Evolutionary conservation across 345 rosid species (phyloP), one percentile per base, ranked within the genome.

Genomic region (Syzygium aqueum): DNA sequence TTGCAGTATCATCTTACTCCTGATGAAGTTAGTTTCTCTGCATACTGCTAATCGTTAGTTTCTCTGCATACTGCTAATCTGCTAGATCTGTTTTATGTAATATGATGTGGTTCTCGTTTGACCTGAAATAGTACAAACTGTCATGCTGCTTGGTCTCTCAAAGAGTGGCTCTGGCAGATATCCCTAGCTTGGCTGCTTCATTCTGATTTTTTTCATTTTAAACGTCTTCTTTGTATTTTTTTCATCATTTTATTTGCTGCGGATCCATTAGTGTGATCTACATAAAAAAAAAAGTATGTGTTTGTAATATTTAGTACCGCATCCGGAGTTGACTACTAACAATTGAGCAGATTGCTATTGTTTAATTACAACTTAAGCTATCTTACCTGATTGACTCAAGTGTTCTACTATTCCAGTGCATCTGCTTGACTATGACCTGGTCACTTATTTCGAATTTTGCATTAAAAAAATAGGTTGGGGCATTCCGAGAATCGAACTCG

Each of bases 401-500:
- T 56, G n/a, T 27, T 22, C 10, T 27, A 8, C 23, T 23, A 56
- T 33, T 17, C 80, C 1, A 33, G 80, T 33, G 25, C 14, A 25
- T 33, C 80, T 4, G 0, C 80, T 33, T 0, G 46, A 33, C 80
- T 9, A 25, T 0, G 80, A 67, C 8, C 57, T 54, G 23, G 25
- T 54, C 57, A 54, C 57, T 67, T 6, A 13, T 67, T 33, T 40
- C 80, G 0, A 51, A 67, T 67, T 67, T 19, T 67, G 80, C 25
- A 67, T 33, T 8, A 19, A 33, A 0, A 4, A 8, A 67, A 63
- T 33, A 19, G 25, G 2, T 8, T 7, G 94, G 94, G 97, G 93
- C 95, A 91, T 94, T 94, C 94, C 91, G 93, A 94, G 96, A 95
- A 95, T 95, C 90, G 90, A 94, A 94, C 95, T 96, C 92, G 90